Percentiles rank a stretch among this genome's conserved stretches.
These are phyloP conservation scores for Miscanthus lutarioriparius DNA, from an alignment of 176 grass and related monocot genomes.

Conservation along the genomic window DNA sequence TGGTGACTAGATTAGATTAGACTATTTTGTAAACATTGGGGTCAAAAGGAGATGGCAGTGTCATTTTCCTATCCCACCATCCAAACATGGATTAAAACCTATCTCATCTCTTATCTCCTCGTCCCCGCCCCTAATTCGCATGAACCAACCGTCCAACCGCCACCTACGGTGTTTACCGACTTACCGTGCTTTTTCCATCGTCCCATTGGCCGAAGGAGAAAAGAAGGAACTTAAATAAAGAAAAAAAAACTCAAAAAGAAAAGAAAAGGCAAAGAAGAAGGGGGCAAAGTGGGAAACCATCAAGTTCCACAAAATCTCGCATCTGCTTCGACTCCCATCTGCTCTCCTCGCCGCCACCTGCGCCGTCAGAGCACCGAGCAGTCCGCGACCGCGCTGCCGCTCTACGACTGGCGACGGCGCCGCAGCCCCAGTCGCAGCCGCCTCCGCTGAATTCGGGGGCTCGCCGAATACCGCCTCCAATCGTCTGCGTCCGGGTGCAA, in stretches of 20 bases:
- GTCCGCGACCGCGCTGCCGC: not conserved
- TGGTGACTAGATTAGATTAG: no score
- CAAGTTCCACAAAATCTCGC: conserved; percentile 8
- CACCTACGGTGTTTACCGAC: not conserved
- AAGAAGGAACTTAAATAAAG: not conserved
- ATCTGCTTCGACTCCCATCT: conserved; percentile 19
- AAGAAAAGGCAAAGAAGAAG: not conserved
- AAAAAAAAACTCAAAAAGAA: not conserved
- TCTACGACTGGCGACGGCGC: not conserved
- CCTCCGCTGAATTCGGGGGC: not conserved
- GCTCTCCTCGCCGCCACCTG: not conserved
- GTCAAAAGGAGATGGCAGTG: no score
- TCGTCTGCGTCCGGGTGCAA: conserved; percentile 11
- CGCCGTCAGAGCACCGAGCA: not conserved
- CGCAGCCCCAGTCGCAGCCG: not conserved
- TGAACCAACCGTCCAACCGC: not conserved
- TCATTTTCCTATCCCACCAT: no score
- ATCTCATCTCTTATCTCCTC: no score
- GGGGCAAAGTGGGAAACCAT: not conserved
- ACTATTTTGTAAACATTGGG: no score
- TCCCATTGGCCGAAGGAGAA: not conserved
- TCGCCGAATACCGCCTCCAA: not conserved
- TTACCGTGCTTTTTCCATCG: not conserved
- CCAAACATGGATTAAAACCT: no score
- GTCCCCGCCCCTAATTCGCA: no score